A percentile compares a stretch with the other conserved stretches of the same genome.
Conservation (phyloP, 1,284 basidiomycete genomes). For the Apiotrichum laibachii region DNA sequence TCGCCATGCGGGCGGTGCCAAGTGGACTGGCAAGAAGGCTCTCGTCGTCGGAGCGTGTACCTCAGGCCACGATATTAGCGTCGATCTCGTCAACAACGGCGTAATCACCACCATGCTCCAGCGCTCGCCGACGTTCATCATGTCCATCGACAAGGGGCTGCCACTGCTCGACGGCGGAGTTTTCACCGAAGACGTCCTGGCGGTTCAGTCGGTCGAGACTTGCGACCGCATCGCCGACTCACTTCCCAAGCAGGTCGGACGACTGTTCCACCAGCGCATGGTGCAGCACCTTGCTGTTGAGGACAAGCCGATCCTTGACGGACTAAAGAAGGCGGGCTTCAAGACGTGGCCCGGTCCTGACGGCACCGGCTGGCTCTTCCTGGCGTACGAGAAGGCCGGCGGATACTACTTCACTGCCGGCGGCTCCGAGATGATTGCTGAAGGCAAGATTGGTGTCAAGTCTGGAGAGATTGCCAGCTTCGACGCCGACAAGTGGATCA, state of each 20-base stretch:
- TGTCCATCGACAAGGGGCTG: slow-evolving; percentile 57
- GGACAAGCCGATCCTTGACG: slow-evolving; percentile 56
- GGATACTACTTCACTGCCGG: slow-evolving; percentile 59
- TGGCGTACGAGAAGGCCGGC: slow-evolving; percentile 22
- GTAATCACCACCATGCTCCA: slow-evolving; percentile 64
- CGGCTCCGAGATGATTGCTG: slow-evolving; percentile 62
- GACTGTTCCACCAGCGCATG: slow-evolving; percentile 56
- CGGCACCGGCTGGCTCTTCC: slow-evolving; percentile 40
- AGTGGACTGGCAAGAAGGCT: slow-evolving; percentile 60
- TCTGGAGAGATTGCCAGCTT: slow-evolving; percentile 58
- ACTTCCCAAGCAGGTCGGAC: slow-evolving; percentile 53
- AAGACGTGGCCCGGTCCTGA: slow-evolving; percentile 59
- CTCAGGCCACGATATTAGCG: slow-evolving; percentile 58
- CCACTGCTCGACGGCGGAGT: slow-evolving; percentile 34
- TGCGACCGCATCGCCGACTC: slow-evolving; percentile 58
- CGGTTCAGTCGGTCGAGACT: slow-evolving; percentile 46
- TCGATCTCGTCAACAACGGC: slow-evolving; percentile 56
- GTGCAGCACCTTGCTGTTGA: slow-evolving; percentile 57
- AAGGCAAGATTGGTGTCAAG: slow-evolving; percentile 72
- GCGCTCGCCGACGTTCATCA: slow-evolving; percentile 62
- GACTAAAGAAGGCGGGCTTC: slow-evolving; percentile 55
- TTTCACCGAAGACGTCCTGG: slow-evolving; percentile 31
- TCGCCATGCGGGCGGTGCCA: slow-evolving; percentile 57
- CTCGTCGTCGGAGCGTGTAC: slow-evolving; percentile 52
- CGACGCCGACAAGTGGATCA: slow-evolving; percentile 56